Evolutionary conservation across 352 stramenopile species (phyloP), one percentile per base, ranked within the genome.

Genomic region (Phytophthora europaea): DNA sequence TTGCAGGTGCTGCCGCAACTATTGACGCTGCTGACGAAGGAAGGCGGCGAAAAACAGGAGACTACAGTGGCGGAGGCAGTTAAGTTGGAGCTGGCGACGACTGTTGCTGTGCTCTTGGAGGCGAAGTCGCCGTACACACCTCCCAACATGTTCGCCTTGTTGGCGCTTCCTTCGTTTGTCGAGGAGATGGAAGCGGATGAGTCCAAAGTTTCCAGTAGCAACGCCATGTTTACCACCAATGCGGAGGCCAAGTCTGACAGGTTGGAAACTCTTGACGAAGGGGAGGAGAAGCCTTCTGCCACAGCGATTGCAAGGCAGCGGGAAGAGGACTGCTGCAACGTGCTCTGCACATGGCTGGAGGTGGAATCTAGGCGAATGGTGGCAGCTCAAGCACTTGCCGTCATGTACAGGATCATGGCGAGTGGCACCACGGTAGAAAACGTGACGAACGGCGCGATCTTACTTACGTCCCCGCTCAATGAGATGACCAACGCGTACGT

Each of bases 151-250:
- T 93, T 91, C 48, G 55, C 67, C 18, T 59, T 93, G 43, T 64
- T 94, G 40, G 75, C 81, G 13, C 50, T 93, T 48, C 87, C 85
- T 5, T 57, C 71, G 7, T 94, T 94, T 68, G 83, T 91, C 0
- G 73, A 86, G 48, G 81, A 85, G 18, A 87, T 80, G 48, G 79
- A 84, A 45, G 69, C 62, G 4, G 67, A 74, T 34, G 79, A 90
- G 28, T 66, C 71, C 7, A 81, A 81, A 26, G 34, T 70, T 40
- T n/a, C 64, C n/a, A 26, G 53, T 63, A 55, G 52, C 20, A 72
- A 40, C 36, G 52, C 47, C 5, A 56, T 67, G 51, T 67, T 73
- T 58, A 20, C 47, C 45, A 4, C 59, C 1, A 56, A 31, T 22
- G 54, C 60, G n/a, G 64, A 82, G 28, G 50, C 57, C 8, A 79